Percentiles rank a stretch among this genome's conserved stretches.
phyloP scores from a whole-genome alignment of 345 rosid species.

The Linum lewisii region DNA sequence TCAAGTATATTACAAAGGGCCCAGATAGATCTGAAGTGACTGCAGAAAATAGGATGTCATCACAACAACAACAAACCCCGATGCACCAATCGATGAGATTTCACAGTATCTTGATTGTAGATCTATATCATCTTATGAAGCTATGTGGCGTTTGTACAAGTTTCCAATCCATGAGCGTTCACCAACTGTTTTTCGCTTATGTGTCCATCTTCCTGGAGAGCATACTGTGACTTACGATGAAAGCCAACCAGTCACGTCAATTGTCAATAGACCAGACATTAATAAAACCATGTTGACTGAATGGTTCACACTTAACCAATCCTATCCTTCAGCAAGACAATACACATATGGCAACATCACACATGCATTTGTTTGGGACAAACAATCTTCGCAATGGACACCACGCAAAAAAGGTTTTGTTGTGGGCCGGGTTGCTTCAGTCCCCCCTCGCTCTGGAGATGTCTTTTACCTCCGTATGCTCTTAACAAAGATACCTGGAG shows the following conservation, averaged over 20 bases:
- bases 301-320: not conserved
- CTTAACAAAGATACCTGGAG: not conserved
- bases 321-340: not conserved
- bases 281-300: not conserved
- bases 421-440: not conserved
- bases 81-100: not conserved
- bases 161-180: not conserved
- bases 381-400: not conserved
- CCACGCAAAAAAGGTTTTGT: not conserved
- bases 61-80: too few relatives aligned
- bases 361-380: not conserved
- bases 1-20: too few relatives aligned
- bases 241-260: too few relatives aligned
- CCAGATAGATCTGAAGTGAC: not conserved
- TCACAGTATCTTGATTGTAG: not conserved
- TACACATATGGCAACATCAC: not conserved
- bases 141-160: not conserved
- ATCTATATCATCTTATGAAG: not conserved
- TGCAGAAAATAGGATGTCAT: not conserved
- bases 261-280: not conserved
- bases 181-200: not conserved
- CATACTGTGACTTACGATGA: too few relatives aligned
- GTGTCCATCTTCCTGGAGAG: not conserved
- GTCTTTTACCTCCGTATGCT: not conserved
- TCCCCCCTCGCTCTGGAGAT: not conserved